Evolutionary conservation across 2,329 filamentous ascomycete genomes (phyloP).

Genomic region (Diplodia scrobiculata): DNA sequence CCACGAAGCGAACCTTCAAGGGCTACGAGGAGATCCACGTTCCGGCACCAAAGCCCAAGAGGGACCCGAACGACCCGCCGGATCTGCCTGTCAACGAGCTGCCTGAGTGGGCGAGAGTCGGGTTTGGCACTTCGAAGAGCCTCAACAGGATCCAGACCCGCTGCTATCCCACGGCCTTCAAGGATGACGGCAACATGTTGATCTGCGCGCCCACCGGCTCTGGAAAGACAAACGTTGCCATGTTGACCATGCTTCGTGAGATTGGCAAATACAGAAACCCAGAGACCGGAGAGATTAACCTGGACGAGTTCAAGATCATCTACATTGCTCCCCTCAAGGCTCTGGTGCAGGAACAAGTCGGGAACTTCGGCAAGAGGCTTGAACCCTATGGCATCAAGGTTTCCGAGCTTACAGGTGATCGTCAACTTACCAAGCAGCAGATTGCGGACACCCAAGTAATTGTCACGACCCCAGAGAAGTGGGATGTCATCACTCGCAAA

Average conservation of each 20-base stretch:
- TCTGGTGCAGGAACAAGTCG: conserved; percentile 94
- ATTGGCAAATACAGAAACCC: conserved; percentile 93
- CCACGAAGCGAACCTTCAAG: conserved; percentile 93
- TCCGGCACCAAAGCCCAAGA: conserved; percentile 84
- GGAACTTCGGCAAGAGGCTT: conserved; percentile 90
- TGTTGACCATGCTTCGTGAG: conserved; percentile 93
- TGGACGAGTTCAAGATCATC: conserved; percentile 97
- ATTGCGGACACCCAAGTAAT: conserved; percentile 98
- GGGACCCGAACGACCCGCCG: conserved; percentile 71
- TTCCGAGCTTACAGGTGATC: conserved; percentile 94
- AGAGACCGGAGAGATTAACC: conserved; percentile 86
- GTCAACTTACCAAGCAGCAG: conserved; percentile 97
- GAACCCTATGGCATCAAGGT: conserved; percentile 90
- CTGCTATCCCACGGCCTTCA: conserved; percentile 87
- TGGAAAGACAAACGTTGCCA: conserved; percentile 97
- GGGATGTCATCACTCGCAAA: conserved; percentile 98
- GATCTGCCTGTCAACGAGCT: conserved; percentile 83
- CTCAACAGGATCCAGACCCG: conserved; percentile 95
- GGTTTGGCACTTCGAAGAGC: conserved; percentile 82
- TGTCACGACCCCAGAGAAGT: conserved; percentile 97
- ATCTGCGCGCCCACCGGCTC: conserved; percentile 96
- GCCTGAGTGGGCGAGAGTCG: conserved; percentile 85
- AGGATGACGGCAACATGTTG: conserved; percentile 95
- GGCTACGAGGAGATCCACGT: conserved; percentile 99
- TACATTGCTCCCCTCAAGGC: conserved; percentile 97